Percentiles rank a stretch among this genome's conserved stretches.
Conservation (phyloP, 225 moss, liverwort and hornwort genomes). For the Antitrichia curtipendula region DNA sequence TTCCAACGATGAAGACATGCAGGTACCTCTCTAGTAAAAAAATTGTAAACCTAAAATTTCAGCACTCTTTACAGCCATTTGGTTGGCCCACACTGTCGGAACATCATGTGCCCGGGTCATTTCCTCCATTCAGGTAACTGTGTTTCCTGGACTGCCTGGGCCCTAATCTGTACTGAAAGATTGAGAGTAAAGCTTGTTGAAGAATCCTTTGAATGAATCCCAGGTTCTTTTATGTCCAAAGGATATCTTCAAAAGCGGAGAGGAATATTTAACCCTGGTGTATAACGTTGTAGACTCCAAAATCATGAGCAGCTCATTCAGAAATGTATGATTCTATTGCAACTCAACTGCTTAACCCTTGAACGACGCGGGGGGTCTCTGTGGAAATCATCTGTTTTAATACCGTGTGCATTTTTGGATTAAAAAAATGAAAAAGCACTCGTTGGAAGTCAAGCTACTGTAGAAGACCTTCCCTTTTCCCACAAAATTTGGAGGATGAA, state of each 20-base stretch:
- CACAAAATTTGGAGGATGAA: too few relatives aligned
- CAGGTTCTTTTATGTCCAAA: too few relatives aligned
- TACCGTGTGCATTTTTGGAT: too few relatives aligned
- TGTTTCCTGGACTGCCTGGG: not conserved
- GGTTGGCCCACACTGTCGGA: not conserved
- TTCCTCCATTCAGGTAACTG: not conserved
- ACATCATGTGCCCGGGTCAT: not conserved
- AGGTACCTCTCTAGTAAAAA: not conserved
- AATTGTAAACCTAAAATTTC: not conserved
- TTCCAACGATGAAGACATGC: constrained; percentile 40
- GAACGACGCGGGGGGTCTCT: too few relatives aligned
- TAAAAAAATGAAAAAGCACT: too few relatives aligned
- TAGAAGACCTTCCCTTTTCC: too few relatives aligned
- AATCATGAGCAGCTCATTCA: not conserved
- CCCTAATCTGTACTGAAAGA: not conserved
- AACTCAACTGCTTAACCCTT: not conserved
- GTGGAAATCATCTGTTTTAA: too few relatives aligned
- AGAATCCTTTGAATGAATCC: not conserved
- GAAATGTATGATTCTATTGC: not conserved
- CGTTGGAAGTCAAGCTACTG: too few relatives aligned
- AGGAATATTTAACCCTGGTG: not conserved
- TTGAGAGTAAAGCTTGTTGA: not conserved
- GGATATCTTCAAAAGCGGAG: not conserved
- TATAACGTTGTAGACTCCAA: not conserved
- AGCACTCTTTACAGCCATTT: not conserved